Evolutionary conservation across 768 basidiomycete species (phyloP).

Genomic region (Naganishia vishniacii): DNA sequence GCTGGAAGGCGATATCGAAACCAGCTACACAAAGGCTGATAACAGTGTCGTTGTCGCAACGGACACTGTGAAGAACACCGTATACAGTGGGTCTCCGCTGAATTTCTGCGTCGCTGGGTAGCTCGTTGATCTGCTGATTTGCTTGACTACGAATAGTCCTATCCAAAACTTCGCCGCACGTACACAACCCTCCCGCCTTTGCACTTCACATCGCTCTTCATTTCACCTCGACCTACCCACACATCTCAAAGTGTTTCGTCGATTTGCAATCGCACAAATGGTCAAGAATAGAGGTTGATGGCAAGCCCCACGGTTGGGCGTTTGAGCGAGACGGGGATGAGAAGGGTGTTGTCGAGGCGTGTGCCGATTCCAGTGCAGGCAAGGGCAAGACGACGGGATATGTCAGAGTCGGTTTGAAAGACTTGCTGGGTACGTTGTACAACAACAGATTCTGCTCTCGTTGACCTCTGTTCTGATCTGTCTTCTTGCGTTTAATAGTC

Average conservation of each 20-base stretch:
- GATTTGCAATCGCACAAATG: slow-evolving; percentile 76
- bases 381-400: slow-evolving; percentile 61
- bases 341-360: slow-evolving; percentile 62
- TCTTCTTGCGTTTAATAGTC: slow-evolving; percentile 50
- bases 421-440: slow-evolving; percentile 63
- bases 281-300: slow-evolving; percentile 62
- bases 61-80: slow-evolving; percentile 63
- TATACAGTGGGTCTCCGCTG: slow-evolving; percentile 39
- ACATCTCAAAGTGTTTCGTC: slow-evolving; percentile 64
- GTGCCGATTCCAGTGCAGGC: slow-evolving; percentile 58
- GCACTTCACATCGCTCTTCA: slow-evolving; percentile 80
- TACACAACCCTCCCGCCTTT: slow-evolving; percentile 76
- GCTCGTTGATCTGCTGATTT: too few relatives aligned
- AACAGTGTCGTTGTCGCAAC: slow-evolving; percentile 78
- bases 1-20: slow-evolving; percentile 76
- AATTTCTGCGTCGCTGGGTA: slow-evolving; percentile 11
- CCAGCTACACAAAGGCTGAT: slow-evolving; percentile 72
- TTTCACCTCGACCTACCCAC: slow-evolving; percentile 71
- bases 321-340: slow-evolving; percentile 89
- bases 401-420: slow-evolving; percentile 66
- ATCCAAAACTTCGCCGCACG: slow-evolving; percentile 82
- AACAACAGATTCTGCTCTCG: neutral
- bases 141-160: slow-evolving; percentile 48
- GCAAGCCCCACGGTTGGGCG: slow-evolving; percentile 64
- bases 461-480: neutral